Conservation (phyloP, 768 basidiomycete genomes). For the Mycena crocata region DNA sequence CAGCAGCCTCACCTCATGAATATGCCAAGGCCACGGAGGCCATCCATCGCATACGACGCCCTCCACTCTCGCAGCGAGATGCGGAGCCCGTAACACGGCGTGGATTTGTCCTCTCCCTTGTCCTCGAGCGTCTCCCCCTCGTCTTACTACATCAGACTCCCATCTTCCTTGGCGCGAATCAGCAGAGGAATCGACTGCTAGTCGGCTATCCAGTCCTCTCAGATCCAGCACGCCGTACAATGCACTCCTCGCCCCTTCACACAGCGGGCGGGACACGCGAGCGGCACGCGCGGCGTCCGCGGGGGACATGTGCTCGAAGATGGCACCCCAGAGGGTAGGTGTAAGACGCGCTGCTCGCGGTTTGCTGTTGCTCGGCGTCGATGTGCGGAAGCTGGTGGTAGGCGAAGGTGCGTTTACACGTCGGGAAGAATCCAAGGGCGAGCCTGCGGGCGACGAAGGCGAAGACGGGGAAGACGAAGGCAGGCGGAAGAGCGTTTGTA, state of each 20-base stretch:
- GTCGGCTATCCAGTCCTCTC: no score
- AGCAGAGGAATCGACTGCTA: no score
- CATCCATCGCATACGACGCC: constrained; percentile 27
- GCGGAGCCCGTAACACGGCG: neutral
- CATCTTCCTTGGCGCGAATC: neutral
- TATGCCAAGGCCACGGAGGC: constrained; percentile 20
- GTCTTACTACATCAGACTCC: neutral
- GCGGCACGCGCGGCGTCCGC: constrained; percentile 10
- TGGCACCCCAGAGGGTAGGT: neutral
- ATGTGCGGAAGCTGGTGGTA: neutral
- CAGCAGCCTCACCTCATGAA: no score
- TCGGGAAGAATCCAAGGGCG: neutral
- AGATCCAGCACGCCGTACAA: constrained; percentile 17
- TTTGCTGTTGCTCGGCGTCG: neutral
- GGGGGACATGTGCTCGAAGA: neutral
- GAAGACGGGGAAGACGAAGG: no score
- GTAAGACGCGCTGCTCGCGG: neutral
- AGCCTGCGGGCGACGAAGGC: neutral
- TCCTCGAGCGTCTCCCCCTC: neutral
- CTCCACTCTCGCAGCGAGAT: constrained; percentile 23
- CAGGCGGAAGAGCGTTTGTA: no score
- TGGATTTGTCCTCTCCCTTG: neutral
- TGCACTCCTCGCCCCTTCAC: constrained; percentile 17
- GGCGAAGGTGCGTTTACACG: neutral
- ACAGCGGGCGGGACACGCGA: neutral